These are phyloP conservation scores for Yarrowia sp. DNA, from an alignment of 805 yeast species.

Conservation along the genomic window DNA sequence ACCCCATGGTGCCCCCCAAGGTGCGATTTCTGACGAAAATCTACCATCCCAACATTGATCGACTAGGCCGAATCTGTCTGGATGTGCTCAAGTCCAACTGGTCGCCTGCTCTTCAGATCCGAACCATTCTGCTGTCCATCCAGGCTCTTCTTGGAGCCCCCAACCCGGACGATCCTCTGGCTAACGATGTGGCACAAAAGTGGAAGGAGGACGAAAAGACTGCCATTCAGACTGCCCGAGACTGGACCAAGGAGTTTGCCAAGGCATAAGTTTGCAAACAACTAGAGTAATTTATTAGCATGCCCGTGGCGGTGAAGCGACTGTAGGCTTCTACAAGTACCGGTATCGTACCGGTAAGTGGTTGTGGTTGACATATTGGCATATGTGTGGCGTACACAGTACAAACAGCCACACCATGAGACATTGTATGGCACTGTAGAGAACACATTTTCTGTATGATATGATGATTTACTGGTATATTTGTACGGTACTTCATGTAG, in stretches of 20 bases:
- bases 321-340: no score
- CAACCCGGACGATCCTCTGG: conserved; percentile 96
- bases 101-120: conserved; percentile 96
- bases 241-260: conserved; percentile 70
- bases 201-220: conserved; percentile 84
- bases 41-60: conserved; percentile 95
- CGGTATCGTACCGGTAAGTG: no score
- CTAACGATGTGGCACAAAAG: conserved; percentile 95
- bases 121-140: conserved; percentile 85
- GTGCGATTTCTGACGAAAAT: conserved; percentile 90
- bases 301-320: not conserved
- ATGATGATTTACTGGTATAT: no score
- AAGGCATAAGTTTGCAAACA: not conserved
- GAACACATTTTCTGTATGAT: no score
- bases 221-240: conserved; percentile 77
- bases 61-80: conserved; percentile 90
- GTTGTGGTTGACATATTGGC: no score
- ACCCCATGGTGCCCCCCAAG: conserved; percentile 97
- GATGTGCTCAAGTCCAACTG: conserved; percentile 94
- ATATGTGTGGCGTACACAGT: no score
- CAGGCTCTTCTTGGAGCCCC: conserved; percentile 95
- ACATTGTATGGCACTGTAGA: no score
- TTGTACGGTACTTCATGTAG: no score
- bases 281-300: conserved; percentile 21
- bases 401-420: no score